A percentile compares a stretch with the other conserved stretches of the same genome.
Evolutionary conservation across 495 filamentous ascomycete species (phyloP).

Genomic region (Penicillium egyptiacum): DNA sequence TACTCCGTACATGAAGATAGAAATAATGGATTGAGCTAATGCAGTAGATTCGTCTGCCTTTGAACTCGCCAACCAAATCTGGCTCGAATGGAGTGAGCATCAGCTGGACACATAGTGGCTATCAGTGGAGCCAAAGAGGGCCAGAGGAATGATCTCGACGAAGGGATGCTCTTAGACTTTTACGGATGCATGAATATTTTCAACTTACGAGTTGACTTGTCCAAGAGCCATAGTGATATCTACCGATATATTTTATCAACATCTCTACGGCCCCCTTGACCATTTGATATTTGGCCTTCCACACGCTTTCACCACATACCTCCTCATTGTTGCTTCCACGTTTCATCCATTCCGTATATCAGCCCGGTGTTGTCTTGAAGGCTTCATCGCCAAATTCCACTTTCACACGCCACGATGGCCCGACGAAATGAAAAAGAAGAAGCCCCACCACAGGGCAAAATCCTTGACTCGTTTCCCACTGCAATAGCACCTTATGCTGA

Average conservation of each 20-base stretch:
- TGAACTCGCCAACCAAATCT: background rate
- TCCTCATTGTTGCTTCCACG: no score
- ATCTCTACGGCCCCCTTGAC: no score
- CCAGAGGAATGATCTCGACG: background rate
- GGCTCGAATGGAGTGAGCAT: background rate
- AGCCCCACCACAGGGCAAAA: background rate
- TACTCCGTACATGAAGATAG: no score
- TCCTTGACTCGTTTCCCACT: background rate
- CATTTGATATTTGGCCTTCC: no score
- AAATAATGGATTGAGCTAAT: background rate
- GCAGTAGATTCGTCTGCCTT: background rate
- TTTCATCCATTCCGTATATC: no score
- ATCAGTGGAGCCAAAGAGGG: background rate
- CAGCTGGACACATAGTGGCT: background rate
- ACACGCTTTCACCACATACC: no score
- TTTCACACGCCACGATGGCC: background rate
- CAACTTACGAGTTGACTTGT: no score
- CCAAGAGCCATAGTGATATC: no score
- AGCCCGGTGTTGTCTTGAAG: no score
- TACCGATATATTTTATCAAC: no score
- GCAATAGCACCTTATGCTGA: conserved; percentile 46
- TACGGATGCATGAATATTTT: no score
- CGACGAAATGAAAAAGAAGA: background rate
- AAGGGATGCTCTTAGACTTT: no score
- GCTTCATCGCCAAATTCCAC: background rate